Conservation (phyloP, 2,329 filamentous ascomycete species). For the Fusarium penzigii region DNA sequence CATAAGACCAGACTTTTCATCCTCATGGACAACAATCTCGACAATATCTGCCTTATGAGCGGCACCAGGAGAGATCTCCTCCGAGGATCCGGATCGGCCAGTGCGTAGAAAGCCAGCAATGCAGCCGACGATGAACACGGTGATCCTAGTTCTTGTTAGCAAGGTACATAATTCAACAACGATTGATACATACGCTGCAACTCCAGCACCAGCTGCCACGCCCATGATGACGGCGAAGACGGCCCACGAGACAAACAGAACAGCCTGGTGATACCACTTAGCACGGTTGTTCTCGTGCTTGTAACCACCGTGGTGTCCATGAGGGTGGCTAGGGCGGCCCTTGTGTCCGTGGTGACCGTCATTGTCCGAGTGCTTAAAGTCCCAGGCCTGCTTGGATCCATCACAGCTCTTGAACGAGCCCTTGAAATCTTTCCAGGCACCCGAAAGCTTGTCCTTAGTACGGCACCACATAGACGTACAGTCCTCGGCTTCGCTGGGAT, state of each 20-base stretch:
- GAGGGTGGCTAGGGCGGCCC: slow-evolving; percentile 11
- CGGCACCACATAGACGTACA: slow-evolving; percentile 55
- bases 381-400: slow-evolving; percentile 18
- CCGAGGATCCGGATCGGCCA: slow-evolving; percentile 3
- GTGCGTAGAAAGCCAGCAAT: slow-evolving; percentile 53
- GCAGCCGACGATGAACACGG: slow-evolving; percentile 64
- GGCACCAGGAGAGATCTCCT: slow-evolving; percentile 8
- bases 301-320: slow-evolving; percentile 29
- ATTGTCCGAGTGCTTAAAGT: slow-evolving; percentile 11
- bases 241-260: slow-evolving; percentile 47
- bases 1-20: slow-evolving; percentile 56
- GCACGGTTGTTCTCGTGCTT: slow-evolving; percentile 39
- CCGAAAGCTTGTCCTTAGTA: slow-evolving; percentile 40
- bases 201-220: slow-evolving; percentile 66
- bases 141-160: slow-evolving; percentile 48
- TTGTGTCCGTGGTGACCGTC: slow-evolving; percentile 16
- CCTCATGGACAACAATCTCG: slow-evolving; percentile 38
- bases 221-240: slow-evolving; percentile 69
- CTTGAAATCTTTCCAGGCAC: slow-evolving; percentile 30
- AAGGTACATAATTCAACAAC: not conserved
- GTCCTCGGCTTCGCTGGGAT: slow-evolving; percentile 19
- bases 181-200: slow-evolving; percentile 56
- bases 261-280: slow-evolving; percentile 52
- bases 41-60: slow-evolving; percentile 35
- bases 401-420: slow-evolving; percentile 29